Conservation (phyloP, 352 stramenopile genomes). For the Sclerospora graminicola region DNA sequence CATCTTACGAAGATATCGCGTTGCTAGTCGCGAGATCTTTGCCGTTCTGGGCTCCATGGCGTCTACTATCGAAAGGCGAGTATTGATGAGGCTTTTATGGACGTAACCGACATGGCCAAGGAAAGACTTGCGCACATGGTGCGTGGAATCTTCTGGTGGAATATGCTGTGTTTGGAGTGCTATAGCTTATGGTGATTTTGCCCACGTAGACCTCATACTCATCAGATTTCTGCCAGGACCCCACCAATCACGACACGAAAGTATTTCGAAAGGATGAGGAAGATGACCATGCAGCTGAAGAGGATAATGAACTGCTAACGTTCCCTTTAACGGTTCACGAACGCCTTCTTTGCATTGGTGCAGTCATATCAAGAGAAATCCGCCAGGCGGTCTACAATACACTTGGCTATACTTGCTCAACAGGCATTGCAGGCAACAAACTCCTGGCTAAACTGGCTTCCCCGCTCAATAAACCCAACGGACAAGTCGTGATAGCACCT, state of each 20-base stretch:
- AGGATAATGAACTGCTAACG: slow-evolving; percentile 9
- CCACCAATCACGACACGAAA: slow-evolving; percentile 48
- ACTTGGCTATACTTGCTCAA: slow-evolving; percentile 72
- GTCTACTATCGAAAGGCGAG: slow-evolving; percentile 57
- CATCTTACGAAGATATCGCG: slow-evolving; percentile 63
- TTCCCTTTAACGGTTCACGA: slow-evolving; percentile 62
- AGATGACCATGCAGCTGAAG: slow-evolving; percentile 3
- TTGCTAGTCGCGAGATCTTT: slow-evolving; percentile 75
- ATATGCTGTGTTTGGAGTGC: neutral
- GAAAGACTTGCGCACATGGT: slow-evolving; percentile 46
- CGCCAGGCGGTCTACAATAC: slow-evolving; percentile 43
- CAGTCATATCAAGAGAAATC: slow-evolving; percentile 59
- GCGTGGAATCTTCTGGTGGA: neutral
- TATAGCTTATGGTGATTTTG: slow-evolving; percentile 1
- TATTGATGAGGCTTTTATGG: slow-evolving; percentile 79
- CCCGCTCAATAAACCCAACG: slow-evolving; percentile 73
- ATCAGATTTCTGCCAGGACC: slow-evolving; percentile 55
- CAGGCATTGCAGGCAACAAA: slow-evolving; percentile 69
- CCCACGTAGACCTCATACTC: slow-evolving; percentile 19
- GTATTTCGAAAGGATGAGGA: slow-evolving; percentile 39
- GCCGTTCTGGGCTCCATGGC: slow-evolving; percentile 39
- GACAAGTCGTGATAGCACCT: slow-evolving; percentile 58
- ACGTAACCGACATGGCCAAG: slow-evolving; percentile 55
- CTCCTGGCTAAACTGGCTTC: slow-evolving; percentile 69
- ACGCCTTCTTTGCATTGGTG: slow-evolving; percentile 54